Percentiles rank a stretch among this genome's conserved stretches.
These are phyloP conservation scores for Cochlearia excelsa DNA, from an alignment of 345 rosid species.

Conservation along the genomic window DNA sequence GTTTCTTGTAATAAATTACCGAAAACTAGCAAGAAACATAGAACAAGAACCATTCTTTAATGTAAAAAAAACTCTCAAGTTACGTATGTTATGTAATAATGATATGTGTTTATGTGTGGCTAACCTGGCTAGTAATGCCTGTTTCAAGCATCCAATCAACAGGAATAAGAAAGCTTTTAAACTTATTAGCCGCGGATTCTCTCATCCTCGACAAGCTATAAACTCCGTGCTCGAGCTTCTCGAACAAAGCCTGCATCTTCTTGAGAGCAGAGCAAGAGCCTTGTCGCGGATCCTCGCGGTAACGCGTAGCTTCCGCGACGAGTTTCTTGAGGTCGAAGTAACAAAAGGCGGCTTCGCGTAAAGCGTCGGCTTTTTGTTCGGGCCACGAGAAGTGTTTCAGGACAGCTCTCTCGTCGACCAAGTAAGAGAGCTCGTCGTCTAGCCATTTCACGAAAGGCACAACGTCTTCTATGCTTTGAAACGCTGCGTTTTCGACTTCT, in stretches of 20 bases:
- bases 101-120: background rate
- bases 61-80: slow-evolving; percentile 4
- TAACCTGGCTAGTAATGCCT: slow-evolving; percentile 86
- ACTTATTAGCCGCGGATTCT: slow-evolving; percentile 75
- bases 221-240: slow-evolving; percentile 95
- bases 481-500: slow-evolving; percentile 81
- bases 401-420: slow-evolving; percentile 95
- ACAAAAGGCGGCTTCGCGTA: slow-evolving; percentile 93
- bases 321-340: slow-evolving; percentile 85
- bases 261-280: slow-evolving; percentile 67
- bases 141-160: slow-evolving; percentile 93
- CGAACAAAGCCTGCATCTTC: slow-evolving; percentile 89
- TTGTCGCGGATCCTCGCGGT: slow-evolving; percentile 62
- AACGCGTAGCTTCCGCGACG: slow-evolving; percentile 73
- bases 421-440: slow-evolving; percentile 85
- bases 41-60: background rate
- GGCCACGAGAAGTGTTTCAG: slow-evolving; percentile 91
- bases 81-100: too few relatives aligned
- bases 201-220: slow-evolving; percentile 86
- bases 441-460: slow-evolving; percentile 97
- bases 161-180: slow-evolving; percentile 70
- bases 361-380: slow-evolving; percentile 84
- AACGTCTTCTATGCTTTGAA: slow-evolving; percentile 76
- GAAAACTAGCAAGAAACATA: background rate
- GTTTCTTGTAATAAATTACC: background rate